Base-by-base conservation (phyloP, 257 asterid genomes). In the Solanum appendiculatum region DNA sequence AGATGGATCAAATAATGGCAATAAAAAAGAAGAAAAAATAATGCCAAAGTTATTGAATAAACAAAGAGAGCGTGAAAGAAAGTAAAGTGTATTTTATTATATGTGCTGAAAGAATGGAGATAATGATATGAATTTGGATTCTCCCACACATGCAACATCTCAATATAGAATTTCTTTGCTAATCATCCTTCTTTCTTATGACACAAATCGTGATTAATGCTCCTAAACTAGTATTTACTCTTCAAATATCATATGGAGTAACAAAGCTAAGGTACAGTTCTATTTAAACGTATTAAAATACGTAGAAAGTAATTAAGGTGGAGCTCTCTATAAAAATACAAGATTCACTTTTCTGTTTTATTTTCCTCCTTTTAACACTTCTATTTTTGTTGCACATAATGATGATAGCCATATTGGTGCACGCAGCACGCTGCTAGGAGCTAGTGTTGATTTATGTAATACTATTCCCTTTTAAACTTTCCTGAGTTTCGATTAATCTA, bases 61-160 rank as follows among this genome's bases (percentile, higher is more conserved):
- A 80, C 20, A 80, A 48, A 31, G 31, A 81, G 64, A 81, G 68
- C 68, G 44, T 48, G 85, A 66, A 37, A 83, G 66, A 42, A 37
- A 40, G 60, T 44, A 46, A 87, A 86, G 82, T 73, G 85, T 89
- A 90, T 84, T 89, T 86, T 73, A 88, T 68, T 85, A 12, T 87
- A 34, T 21, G 91, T 89, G 94, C 85, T 87, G 88, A 91, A 87
- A 88, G 91, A 86, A 88, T 88, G 90, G 93, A 87, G 91, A 88
- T 92, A 56, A 90, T 92, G 92, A 91, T 89, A 91, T 87, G 92
- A 89, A 87, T 80, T 87, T 84, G 80, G 90, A 91, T 88, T 92
- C 92, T 85, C 91, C 21, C 87, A 89, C 93, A 92, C 93, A 90
- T 92, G 91, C 92, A 87, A 80, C 90, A 74, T 83, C 90, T 84